Base-by-base conservation (phyloP, 75 land plant species). In the Sequoia sempervirens region DNA sequence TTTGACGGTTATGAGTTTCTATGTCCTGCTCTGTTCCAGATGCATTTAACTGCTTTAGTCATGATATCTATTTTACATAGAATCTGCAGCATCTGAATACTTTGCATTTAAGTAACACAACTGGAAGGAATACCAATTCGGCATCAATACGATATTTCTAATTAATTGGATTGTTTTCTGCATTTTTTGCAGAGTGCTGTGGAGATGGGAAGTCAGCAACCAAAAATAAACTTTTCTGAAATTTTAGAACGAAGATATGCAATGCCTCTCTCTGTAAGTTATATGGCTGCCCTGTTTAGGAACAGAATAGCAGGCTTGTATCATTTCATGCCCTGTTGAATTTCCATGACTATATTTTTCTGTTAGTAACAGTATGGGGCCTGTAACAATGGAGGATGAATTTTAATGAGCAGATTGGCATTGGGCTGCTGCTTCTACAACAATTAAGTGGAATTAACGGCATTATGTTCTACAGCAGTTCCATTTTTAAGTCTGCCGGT, bases 401-500 rank as follows among this genome's bases (percentile, higher is more conserved):
- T 53, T 34, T 3, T 10, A 28, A 50, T 81, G 58, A 84, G 75
- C 87, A 96, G 99, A 83, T 96, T 80, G 98, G 96, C 78, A 91
- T 95, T 82, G 95, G 96, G 15, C 79, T 97, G 85, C 91, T 93
- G 36, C 72, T 93, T 5, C 84, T 97, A 56, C 98, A 96, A 80
- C 99, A 97, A 85, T 85, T 94, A 15, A 87, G 88, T 85, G 98
- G 98, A 76, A 92, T 96, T 45, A 97, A 97, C 86, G 99, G 91
- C 18, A 87, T 97, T 81, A 75, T 96, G 84, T 94, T 97, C 83
- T 97, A 96, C 86, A 89, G 95, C 17, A 91, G 92, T 75, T 88
- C 87, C 79, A 97, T 97, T 75, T 97, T 96, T 87, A 74, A 86
- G 87, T 56, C 93, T 82, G 98, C 98, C 82, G 99, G 99, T 96